phyloP scores from a whole-genome alignment of 371 early-diverging fungal genomes.

The Polyrhizophydium stewartii region DNA sequence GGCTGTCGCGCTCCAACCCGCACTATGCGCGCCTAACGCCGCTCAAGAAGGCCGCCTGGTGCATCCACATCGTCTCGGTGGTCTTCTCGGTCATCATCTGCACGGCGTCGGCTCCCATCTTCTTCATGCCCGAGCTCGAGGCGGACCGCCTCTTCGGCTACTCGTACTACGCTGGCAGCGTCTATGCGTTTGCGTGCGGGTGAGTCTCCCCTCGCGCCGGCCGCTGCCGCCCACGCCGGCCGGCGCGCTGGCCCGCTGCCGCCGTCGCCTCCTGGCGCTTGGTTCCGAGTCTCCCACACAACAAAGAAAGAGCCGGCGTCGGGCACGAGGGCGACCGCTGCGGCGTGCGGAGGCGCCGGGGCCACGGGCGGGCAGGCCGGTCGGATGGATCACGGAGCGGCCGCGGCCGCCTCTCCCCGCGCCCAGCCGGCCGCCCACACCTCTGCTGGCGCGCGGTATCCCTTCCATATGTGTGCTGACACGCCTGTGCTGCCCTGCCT shows the following conservation, averaged over 20 bases:
- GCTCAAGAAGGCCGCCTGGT: conserved; percentile 58
- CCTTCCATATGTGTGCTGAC: too few species aligned
- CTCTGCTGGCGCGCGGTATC: too few species aligned
- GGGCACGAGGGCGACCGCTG: too few species aligned
- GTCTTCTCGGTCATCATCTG: conserved; percentile 55
- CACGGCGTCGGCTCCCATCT: conserved; percentile 55
- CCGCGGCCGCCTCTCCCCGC: too few species aligned
- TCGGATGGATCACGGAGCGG: too few species aligned
- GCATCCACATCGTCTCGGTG: conserved; percentile 63
- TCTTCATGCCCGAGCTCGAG: conserved; percentile 58
- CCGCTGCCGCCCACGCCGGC: too few species aligned
- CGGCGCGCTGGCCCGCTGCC: too few species aligned
- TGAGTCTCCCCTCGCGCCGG: conserved; percentile 27
- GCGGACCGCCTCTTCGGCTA: conserved; percentile 76
- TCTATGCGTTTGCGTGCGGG: conserved; percentile 82
- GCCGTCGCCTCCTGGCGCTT: background rate
- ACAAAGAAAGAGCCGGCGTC: too few species aligned
- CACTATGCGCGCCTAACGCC: conserved; percentile 13
- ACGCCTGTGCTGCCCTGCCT: background rate
- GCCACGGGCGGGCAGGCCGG: too few species aligned
- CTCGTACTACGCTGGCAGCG: conserved; percentile 61
- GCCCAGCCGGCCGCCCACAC: background rate
- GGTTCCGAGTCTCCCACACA: too few species aligned
- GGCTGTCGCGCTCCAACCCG: background rate
- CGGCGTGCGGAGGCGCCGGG: too few species aligned